These are phyloP conservation scores for Chaetomiaceae sp. DNA, from an alignment of 2,329 filamentous ascomycete species.

Conservation along the genomic window DNA sequence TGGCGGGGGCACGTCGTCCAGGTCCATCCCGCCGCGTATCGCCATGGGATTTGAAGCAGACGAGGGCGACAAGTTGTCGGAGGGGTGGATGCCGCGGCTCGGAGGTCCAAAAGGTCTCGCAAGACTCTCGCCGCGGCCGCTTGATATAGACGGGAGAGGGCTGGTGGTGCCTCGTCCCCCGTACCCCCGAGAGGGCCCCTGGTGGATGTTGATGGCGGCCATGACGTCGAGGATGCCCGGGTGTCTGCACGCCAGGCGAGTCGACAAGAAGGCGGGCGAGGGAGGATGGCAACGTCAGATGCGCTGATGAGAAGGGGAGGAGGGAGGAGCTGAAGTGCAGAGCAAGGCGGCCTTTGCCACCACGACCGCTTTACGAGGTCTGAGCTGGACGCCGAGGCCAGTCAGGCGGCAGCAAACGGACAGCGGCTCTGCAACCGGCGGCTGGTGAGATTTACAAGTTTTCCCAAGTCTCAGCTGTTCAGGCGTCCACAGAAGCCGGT, in stretches of 20 bases:
- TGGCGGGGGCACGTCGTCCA: constrained; percentile 39
- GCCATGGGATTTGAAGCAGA: constrained; percentile 34
- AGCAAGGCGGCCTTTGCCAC: constrained; percentile 21
- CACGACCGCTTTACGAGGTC: constrained; percentile 10
- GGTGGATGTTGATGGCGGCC: constrained; percentile 27
- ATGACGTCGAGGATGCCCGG: constrained; percentile 15
- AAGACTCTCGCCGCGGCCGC: constrained; percentile 17
- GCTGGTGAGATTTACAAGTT: neutral
- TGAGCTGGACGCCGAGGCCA: constrained; percentile 14
- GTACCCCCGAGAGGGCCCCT: constrained; percentile 21
- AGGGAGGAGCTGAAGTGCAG: constrained; percentile 16
- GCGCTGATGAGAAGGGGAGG: neutral
- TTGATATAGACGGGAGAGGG: constrained; percentile 28
- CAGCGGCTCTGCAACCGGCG: neutral
- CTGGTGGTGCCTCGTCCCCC: constrained; percentile 21
- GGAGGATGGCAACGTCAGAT: neutral
- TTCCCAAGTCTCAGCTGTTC: constrained; percentile 4
- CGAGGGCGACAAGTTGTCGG: constrained; percentile 25
- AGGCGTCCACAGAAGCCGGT: neutral
- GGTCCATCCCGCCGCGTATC: constrained; percentile 39
- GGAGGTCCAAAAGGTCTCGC: constrained; percentile 17
- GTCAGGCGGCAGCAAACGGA: neutral
- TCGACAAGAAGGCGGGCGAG: neutral
- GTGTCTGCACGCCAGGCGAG: neutral
- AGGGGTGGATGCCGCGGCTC: constrained; percentile 17